Conservation (phyloP, 139 green algal genomes). For the Picochlorum sp. region DNA sequence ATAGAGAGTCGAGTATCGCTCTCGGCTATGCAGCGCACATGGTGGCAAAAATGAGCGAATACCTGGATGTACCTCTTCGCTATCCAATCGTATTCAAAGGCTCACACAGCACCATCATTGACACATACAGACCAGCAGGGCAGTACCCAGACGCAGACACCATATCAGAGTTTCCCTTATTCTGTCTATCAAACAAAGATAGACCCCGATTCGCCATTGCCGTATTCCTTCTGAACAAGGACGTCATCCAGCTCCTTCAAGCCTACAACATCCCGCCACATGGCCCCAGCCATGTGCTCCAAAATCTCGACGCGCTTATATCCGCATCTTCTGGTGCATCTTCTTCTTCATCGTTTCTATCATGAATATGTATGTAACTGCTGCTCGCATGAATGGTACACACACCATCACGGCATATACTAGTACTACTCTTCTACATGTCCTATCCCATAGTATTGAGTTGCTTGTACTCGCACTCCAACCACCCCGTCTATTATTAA, state of each 20-base stretch:
- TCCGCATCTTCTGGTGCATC: neutral
- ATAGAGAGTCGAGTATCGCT: conserved; percentile 28
- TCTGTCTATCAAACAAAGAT: conserved; percentile 42
- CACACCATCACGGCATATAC: too few relatives aligned
- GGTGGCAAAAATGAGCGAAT: conserved; percentile 35
- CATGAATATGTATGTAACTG: too few relatives aligned
- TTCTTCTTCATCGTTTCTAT: neutral
- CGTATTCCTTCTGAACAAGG: conserved; percentile 63
- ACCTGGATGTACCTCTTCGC: conserved; percentile 56
- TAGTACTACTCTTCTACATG: too few relatives aligned
- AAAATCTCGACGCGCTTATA: neutral
- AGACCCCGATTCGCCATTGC: conserved; percentile 56
- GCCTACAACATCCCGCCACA: conserved; percentile 37
- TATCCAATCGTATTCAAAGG: conserved; percentile 46
- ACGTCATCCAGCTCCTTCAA: conserved; percentile 62
- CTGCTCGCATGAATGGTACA: too few relatives aligned
- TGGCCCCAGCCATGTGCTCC: neutral
- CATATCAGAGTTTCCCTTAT: conserved; percentile 44
- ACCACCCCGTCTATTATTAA: neutral
- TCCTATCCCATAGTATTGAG: too few relatives aligned
- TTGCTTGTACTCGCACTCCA: too few relatives aligned
- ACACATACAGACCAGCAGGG: conserved; percentile 20
- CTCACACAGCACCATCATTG: conserved; percentile 41
- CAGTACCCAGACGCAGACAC: conserved; percentile 5
- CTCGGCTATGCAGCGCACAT: conserved; percentile 58